Percentiles rank a stretch among this genome's conserved stretches.
Conservation (phyloP, 306 rosid species). For the Sesbania bispinosa region DNA sequence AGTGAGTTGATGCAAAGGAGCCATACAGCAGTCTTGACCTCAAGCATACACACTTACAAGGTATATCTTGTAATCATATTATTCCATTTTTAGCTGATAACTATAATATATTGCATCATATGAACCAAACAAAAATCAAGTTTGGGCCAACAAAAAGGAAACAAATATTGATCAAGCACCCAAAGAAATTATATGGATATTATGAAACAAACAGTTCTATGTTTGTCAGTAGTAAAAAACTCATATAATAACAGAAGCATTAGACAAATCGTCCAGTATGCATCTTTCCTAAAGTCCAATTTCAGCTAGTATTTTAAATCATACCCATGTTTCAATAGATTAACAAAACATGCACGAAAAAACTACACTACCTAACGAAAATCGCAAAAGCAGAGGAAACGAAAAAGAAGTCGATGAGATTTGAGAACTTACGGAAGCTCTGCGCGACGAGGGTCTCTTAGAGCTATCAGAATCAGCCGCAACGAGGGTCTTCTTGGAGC, state of each 20-base stretch:
- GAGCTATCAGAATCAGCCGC: too few species aligned
- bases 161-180: conserved; percentile 12
- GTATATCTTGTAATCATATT: not conserved
- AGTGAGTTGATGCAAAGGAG: conserved; percentile 11
- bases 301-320: too few species aligned
- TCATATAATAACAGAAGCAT: not conserved
- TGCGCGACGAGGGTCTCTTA: too few species aligned
- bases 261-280: not conserved
- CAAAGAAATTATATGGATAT: conserved; percentile 4
- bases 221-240: not conserved
- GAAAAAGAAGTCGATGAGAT: too few species aligned
- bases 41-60: conserved; percentile 10
- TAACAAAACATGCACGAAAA: not conserved
- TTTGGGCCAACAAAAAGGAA: conserved; percentile 13
- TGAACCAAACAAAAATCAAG: not conserved
- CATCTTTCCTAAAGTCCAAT: too few species aligned
- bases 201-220: not conserved
- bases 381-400: too few species aligned
- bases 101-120: not conserved
- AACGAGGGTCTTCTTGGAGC: too few species aligned
- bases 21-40: not conserved
- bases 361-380: not conserved
- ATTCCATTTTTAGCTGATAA: conserved; percentile 16
- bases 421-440: too few species aligned
- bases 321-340: too few species aligned